Evolutionary conservation across 1,139 yeast species (phyloP).

Genomic region (Scheffersomyces insectosa): DNA sequence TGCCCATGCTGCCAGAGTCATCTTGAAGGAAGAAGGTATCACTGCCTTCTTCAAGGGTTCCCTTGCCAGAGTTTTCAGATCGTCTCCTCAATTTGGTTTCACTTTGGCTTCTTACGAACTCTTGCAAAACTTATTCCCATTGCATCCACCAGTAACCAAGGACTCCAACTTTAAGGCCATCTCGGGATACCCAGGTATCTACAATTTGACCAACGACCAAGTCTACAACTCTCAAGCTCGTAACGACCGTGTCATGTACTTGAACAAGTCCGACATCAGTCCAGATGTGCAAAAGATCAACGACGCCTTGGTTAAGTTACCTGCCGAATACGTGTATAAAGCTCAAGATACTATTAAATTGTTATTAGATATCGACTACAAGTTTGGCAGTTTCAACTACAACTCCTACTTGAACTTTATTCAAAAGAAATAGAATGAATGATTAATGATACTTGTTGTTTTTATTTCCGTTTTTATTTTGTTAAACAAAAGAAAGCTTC

Average conservation of each 20-base stretch:
- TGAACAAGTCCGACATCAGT: conserved; percentile 27
- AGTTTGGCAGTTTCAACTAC: conserved; percentile 57
- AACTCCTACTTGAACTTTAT: conserved; percentile 53
- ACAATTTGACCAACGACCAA: conserved; percentile 49
- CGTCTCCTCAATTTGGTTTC: conserved; percentile 97
- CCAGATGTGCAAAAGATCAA: conserved; percentile 17
- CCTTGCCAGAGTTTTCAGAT: conserved; percentile 88
- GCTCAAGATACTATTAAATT: conserved; percentile 63
- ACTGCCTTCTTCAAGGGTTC: conserved; percentile 95
- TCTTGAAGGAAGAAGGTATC: conserved; percentile 72
- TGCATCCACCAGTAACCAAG: conserved; percentile 47
- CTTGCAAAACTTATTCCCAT: conserved; percentile 52
- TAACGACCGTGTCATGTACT: conserved; percentile 38
- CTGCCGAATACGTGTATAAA: conserved; percentile 56
- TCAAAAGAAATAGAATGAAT: conserved; percentile 19
- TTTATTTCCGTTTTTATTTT: not conserved
- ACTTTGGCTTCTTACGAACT: conserved; percentile 95
- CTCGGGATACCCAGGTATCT: conserved; percentile 50
- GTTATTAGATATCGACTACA: conserved; percentile 63
- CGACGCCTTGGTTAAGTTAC: conserved; percentile 44
- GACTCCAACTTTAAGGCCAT: conserved; percentile 48
- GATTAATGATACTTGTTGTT: not conserved
- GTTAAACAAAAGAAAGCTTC: not conserved
- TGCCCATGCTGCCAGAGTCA: conserved; percentile 71
- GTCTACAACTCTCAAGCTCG: conserved; percentile 36